Percentiles rank a stretch among this genome's conserved stretches.
Evolutionary conservation across 2,329 filamentous ascomycete genomes (phyloP).

Genomic region (Tolypocladium capitatum): DNA sequence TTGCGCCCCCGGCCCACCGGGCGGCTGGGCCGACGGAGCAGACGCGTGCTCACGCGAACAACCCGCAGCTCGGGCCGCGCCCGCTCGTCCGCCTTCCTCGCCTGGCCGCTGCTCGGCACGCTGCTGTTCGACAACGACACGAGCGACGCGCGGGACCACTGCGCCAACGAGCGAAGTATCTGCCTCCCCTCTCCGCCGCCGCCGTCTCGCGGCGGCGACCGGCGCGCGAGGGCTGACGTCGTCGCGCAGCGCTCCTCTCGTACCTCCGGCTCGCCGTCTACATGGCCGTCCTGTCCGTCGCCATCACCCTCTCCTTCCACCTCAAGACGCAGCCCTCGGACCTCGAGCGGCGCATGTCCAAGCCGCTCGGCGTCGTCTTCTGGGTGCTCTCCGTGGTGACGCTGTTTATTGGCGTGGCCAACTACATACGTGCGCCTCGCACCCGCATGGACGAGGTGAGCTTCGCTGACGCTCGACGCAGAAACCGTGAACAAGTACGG

Average conservation of each 20-base stretch:
- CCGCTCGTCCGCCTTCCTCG: slow-evolving; percentile 34
- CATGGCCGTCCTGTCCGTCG: slow-evolving; percentile 78
- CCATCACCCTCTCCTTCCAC: slow-evolving; percentile 89
- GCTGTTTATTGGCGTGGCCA: slow-evolving; percentile 62
- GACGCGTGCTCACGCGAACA: not conserved
- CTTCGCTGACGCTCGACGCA: slow-evolving; percentile 10
- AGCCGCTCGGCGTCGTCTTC: slow-evolving; percentile 77
- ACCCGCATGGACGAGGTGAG: not conserved
- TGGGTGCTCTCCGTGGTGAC: slow-evolving; percentile 73
- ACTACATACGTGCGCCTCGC: slow-evolving; percentile 58
- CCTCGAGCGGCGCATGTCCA: slow-evolving; percentile 63
- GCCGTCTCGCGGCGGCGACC: not conserved
- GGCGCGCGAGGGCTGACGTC: not conserved
- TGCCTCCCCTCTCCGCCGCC: slow-evolving; percentile 8
- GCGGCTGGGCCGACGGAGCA: too few relatives aligned
- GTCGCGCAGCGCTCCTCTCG: slow-evolving; percentile 57
- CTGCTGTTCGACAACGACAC: slow-evolving; percentile 62
- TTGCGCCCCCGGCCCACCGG: too few relatives aligned
- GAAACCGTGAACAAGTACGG: slow-evolving; percentile 70
- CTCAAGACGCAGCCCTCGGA: slow-evolving; percentile 58
- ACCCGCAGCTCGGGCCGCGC: slow-evolving; percentile 9
- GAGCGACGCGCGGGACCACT: slow-evolving; percentile 65
- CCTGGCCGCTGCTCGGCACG: slow-evolving; percentile 51
- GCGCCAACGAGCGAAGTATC: slow-evolving; percentile 62
- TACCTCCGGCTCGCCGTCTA: slow-evolving; percentile 84